A percentile compares a stretch with the other conserved stretches of the same genome.
Evolutionary conservation across 257 asterid species (phyloP).

Genomic region (Sherardia arvensis): DNA sequence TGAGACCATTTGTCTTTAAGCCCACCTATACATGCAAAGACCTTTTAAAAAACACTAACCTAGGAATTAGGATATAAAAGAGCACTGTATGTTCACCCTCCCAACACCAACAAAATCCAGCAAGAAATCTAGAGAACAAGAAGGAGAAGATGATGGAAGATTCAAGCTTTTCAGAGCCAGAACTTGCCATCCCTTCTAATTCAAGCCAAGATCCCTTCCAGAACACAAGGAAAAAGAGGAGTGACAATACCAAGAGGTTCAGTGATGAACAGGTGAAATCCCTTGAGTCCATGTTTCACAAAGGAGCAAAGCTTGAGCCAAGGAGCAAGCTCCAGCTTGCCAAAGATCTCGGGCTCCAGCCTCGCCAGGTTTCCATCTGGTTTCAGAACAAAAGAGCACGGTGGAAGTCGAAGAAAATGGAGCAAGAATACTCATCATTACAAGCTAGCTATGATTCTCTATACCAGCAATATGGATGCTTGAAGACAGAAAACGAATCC

Average conservation of each 20-base stretch:
- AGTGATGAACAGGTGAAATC: slow-evolving; percentile 69
- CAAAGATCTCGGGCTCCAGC: slow-evolving; percentile 60
- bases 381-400: slow-evolving; percentile 65
- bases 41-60: slow-evolving; percentile 1
- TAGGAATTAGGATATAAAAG: slow-evolving; percentile 6
- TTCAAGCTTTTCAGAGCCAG: slow-evolving; percentile 20
- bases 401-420: slow-evolving; percentile 70
- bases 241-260: slow-evolving; percentile 42
- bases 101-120: background rate
- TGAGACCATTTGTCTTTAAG: slow-evolving; percentile 21
- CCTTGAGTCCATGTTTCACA: slow-evolving; percentile 52
- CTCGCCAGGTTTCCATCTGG: slow-evolving; percentile 86
- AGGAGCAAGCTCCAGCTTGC: slow-evolving; percentile 63
- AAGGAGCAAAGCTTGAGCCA: slow-evolving; percentile 58
- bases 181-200: slow-evolving; percentile 2
- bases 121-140: background rate
- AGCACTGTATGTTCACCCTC: background rate
- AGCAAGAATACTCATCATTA: slow-evolving; percentile 43
- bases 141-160: slow-evolving; percentile 35
- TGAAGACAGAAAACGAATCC: slow-evolving; percentile 54
- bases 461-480: slow-evolving; percentile 35
- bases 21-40: slow-evolving; percentile 15
- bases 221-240: slow-evolving; percentile 17
- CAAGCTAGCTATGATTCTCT: slow-evolving; percentile 43
- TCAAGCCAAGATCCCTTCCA: slow-evolving; percentile 3